Base-by-base conservation (phyloP, 768 basidiomycete species). In the Suillus decipiens region DNA sequence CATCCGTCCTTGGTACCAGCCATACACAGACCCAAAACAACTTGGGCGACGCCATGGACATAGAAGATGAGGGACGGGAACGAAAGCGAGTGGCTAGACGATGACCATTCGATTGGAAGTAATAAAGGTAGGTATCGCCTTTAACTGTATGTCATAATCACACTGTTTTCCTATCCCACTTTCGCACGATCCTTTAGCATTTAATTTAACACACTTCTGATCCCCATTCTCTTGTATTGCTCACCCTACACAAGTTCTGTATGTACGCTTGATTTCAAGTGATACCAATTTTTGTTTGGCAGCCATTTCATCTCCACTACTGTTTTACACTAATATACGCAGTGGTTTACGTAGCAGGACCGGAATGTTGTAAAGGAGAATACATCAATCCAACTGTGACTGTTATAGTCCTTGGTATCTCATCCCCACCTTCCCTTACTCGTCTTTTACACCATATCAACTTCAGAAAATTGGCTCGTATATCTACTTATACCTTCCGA, bases 61-160 rank as follows among this genome's bases (percentile, higher is more conserved):
- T 92, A 19, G 91, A 93, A 68, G 91, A 92, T 59, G 89, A 90
- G 15, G 82, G 82, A 17, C 81, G 90, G 61, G 90, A 92, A 70
- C 79, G 91, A 70, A 93, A 93, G 71, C 82, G 91, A 54, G 82
- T 89, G 39, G 81, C 89, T 11, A 80, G 90, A 69, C 80, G 90
- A 66, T 92, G 60, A 74, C 31, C 47, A 28, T 15, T 9, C 28
- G n/a, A 43, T 50, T 58, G 33, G n/a, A 47, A 39, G n/a, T 54
- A 8, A 45, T 17, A 19, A 33, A 57, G 56, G 56, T 31, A 57
- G 17, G 55, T 19, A 59, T 41, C 10, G 37, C 55, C 34, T 56
- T 42, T 17, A 55, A 48, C 42, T 45, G 61, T 66, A 24, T 73
- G 61, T 64, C 63, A 42, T 36, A 63, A 5, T 41, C 24, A 28